Conservation (phyloP, 2,329 filamentous ascomycete genomes). For the Pyrenochaeta sp. region DNA sequence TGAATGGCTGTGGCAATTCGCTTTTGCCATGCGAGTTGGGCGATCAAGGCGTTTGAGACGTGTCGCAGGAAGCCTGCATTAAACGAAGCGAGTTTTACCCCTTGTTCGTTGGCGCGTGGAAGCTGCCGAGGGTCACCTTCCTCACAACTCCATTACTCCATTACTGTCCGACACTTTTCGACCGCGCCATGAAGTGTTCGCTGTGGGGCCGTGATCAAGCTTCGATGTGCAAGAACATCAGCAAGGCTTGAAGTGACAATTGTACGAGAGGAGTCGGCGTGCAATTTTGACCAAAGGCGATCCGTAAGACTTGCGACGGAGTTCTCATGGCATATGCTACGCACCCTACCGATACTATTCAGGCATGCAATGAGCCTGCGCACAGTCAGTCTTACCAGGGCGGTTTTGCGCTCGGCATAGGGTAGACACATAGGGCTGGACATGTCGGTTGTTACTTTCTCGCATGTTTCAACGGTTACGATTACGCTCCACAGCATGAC, state of each 20-base stretch:
- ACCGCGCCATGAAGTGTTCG: conserved; percentile 1
- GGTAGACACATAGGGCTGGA: background rate
- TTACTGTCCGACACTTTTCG: conserved; percentile 9
- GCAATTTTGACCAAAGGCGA: background rate
- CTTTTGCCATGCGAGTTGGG: conserved; percentile 28
- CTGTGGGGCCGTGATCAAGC: conserved; percentile 10
- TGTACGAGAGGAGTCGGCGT: conserved; percentile 12
- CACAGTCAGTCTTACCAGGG: background rate
- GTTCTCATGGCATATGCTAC: background rate
- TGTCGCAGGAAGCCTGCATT: conserved; percentile 31
- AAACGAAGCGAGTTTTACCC: conserved; percentile 21
- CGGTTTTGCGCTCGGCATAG: background rate
- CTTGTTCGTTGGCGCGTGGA: conserved; percentile 9
- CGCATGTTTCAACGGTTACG: conserved; percentile 5
- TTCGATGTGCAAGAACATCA: conserved; percentile 11
- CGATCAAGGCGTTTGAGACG: conserved; percentile 38
- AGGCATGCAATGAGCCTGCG: conserved; percentile 1
- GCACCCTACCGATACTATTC: background rate
- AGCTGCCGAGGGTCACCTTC: conserved; percentile 9
- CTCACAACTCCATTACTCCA: conserved; percentile 2
- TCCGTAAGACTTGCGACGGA: background rate
- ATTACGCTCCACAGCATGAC: background rate
- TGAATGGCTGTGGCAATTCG: conserved; percentile 31
- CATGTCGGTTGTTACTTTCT: background rate
- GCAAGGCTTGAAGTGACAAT: conserved; percentile 26